Evolutionary conservation across 2,329 filamentous ascomycete genomes (phyloP), one percentile per base, ranked within the genome.

Genomic region (Pseudonectria buxi): DNA sequence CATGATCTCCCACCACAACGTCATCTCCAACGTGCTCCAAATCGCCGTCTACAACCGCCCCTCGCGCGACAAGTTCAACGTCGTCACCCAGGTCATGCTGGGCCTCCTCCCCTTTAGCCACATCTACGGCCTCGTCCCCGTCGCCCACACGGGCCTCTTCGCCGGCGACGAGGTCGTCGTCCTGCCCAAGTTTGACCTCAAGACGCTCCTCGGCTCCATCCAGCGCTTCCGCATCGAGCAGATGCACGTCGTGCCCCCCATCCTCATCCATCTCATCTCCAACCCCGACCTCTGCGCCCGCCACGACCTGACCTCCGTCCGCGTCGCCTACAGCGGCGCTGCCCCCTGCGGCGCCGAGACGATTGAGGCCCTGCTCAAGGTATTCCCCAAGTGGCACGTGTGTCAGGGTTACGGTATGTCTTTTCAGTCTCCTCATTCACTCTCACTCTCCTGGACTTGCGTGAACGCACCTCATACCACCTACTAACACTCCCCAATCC

Each of bases 31-130:
- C 53, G 72, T 78, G 1, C 51, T 87, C 30, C 83, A 88, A 55
- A 68, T 80, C 36, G 54, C 51, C 6, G 53, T 68, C 1, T 78
- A 57, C 36, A 58, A 72, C 33, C 31, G 54, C 40, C 47, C 63
- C 35, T 36, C 56, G n/a, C 57, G 67, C 41, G 55, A 61, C 43
- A 47, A 54, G 24, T 48, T 55, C 4, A 55, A 53, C 10, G 41
- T 71, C 28, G 55, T 56, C 4, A 68, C 59, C 1, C 62, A 72
- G 39, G 58, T 72, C 14, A 63, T 58, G 2, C 70, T 89, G 1
- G 85, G 83, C 5, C 66, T 90, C n/a, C 65, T 90, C 1, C 85
- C 85, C 1, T 77, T 87, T 53, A 88, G 82, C 46, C 86, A 94
- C 51, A 92, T 92, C 44, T 94, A 90, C 57, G 78, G 77, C 4